Percentiles rank a stretch among this genome's conserved stretches.
Conservation (phyloP, 2,329 filamentous ascomycete genomes). For the Claviceps sp. region DNA sequence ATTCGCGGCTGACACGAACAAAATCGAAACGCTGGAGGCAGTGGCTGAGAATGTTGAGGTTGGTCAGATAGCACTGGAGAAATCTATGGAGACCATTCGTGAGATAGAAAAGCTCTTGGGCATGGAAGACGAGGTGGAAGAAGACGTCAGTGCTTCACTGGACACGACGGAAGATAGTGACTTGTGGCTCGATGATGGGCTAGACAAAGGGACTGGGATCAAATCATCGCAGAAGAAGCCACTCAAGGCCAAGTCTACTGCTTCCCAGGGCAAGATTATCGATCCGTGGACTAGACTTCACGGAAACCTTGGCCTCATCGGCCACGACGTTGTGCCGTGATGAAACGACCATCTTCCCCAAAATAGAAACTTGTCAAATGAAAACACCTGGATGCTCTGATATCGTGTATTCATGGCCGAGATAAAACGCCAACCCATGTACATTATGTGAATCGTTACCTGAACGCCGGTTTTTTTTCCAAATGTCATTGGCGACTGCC, state of each 20-base stretch:
- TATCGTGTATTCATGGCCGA: neutral
- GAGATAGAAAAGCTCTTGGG: constrained; percentile 37
- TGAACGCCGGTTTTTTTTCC: neutral
- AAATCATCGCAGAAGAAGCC: constrained; percentile 1
- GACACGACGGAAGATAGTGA: constrained; percentile 14
- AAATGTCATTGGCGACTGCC: neutral
- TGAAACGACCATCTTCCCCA: neutral
- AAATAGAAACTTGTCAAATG: neutral
- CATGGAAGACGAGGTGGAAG: constrained; percentile 11
- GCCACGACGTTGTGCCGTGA: constrained; percentile 18
- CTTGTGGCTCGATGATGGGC: constrained; percentile 22
- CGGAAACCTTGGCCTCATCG: constrained; percentile 40
- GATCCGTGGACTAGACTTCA: constrained; percentile 40
- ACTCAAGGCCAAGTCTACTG: constrained; percentile 10
- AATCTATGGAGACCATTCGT: constrained; percentile 34
- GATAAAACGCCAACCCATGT: neutral
- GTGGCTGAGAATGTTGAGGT: constrained; percentile 47
- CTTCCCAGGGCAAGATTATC: constrained; percentile 1
- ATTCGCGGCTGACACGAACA: constrained; percentile 45
- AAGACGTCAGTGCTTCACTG: constrained; percentile 10
- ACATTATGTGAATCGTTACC: neutral
- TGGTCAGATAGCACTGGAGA: constrained; percentile 42
- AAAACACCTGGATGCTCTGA: neutral
- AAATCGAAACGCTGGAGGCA: constrained; percentile 42
- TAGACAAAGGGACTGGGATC: constrained; percentile 8